phyloP scores from a whole-genome alignment of 228 moss, liverwort and hornwort genomes.

The Sphagnum magellanicum region DNA sequence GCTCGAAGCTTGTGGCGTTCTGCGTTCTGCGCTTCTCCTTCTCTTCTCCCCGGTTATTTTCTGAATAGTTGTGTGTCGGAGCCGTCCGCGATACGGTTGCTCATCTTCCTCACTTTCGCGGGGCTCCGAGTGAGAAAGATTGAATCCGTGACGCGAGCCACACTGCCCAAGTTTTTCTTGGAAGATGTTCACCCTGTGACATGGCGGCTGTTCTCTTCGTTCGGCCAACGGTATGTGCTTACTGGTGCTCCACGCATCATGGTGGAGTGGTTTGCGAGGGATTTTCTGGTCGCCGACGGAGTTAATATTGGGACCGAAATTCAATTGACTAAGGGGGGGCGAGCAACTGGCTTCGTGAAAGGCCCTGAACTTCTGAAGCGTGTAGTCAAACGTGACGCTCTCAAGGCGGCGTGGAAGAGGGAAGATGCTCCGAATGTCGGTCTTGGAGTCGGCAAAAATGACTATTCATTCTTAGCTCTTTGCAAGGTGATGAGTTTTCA shows the following conservation, averaged over 20 bases:
- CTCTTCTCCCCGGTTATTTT: conserved; percentile 29
- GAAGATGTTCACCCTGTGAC: conserved; percentile 41
- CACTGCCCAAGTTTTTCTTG: conserved; percentile 28
- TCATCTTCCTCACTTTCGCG: conserved; percentile 40
- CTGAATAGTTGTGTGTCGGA: conserved; percentile 31
- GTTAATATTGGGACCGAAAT: conserved; percentile 43
- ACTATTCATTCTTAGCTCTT: conserved; percentile 27
- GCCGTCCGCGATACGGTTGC: conserved; percentile 28
- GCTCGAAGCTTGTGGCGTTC: conserved; percentile 34
- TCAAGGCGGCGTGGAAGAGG: conserved; percentile 11
- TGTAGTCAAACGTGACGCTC: conserved; percentile 17
- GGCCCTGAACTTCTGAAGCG: conserved; percentile 27
- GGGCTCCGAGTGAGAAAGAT: conserved; percentile 26
- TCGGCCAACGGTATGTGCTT: conserved; percentile 23
- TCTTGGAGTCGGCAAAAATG: conserved; percentile 30
- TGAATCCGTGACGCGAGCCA: conserved; percentile 22
- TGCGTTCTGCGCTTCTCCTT: conserved; percentile 19
- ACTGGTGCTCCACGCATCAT: conserved; percentile 39
- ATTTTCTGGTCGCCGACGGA: conserved; percentile 26
- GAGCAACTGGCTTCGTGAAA: conserved; percentile 41
- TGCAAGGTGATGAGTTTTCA: conserved; percentile 25
- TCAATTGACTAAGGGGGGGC: conserved; percentile 21
- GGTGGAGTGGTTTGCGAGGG: conserved; percentile 40
- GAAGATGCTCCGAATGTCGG: conserved; percentile 27
- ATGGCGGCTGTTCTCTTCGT: conserved; percentile 27